Base-by-base conservation (phyloP, 495 filamentous ascomycete species). In the Penicillium turbatum region DNA sequence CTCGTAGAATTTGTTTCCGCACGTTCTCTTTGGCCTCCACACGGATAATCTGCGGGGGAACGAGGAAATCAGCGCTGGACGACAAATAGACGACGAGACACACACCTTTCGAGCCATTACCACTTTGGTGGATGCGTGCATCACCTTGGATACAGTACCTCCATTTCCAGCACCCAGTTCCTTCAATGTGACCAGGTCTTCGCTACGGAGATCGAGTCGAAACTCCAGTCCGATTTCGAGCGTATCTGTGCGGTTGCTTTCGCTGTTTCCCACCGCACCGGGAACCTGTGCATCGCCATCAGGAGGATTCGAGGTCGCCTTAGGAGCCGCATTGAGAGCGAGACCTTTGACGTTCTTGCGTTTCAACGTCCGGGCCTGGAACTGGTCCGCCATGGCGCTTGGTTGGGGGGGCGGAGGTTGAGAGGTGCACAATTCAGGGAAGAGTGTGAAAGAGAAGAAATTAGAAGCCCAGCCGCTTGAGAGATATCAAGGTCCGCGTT, bases 271-370 rank as follows among this genome's bases (percentile, higher is more conserved):
- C 51, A 81, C 68, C 19, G 77, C 77, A 24, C 82, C 85, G 5
- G 81, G 77, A 39, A 76, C 71, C 61, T 84, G 83, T 29, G 78
- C 71, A 70, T 79, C 86, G 62, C 70, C 75, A 58, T 78, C 80
- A 17, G 84, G 80, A 11, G 82, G 74, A 6, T 79, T 82, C 9
- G 77, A 59, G 31, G 78, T 51, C 51, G 77, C 71, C n/a, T 84
- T 77, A 19, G 86, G 82, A 15, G 87, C 79, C 16, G 84, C 80
- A 59, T 80, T 86, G 61, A 97, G 73, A 47, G 87, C 89, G 15
- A 98, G 84, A n/a, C 92, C 93, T 70, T 96, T 97, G 69, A 92
- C 82, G 67, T 97, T 98, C 81, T 97, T 96, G 74, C 92, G 86
- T 82, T 95, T 96, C 80, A 98, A 82, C 44, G 95, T 91, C 74